A percentile compares a stretch with the other conserved stretches of the same genome.
Conservation (phyloP, 495 filamentous ascomycete genomes). For the Hypoxylon intermedium region DNA sequence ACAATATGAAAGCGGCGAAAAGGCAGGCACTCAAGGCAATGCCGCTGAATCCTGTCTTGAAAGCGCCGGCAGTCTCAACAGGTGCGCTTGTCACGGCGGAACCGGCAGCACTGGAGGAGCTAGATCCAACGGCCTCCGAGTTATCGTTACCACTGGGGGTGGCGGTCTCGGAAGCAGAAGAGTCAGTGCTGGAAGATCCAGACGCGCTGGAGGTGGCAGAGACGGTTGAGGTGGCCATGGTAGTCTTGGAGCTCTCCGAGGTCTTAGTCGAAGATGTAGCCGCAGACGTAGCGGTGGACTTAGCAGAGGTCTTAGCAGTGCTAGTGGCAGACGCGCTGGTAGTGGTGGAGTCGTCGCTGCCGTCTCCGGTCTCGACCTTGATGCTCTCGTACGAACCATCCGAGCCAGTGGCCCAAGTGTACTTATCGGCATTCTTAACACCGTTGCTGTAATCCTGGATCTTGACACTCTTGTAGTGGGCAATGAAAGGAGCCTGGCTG, state of each 20-base stretch:
- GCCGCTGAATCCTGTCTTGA: conserved; percentile 40
- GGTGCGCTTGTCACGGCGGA: conserved; percentile 21
- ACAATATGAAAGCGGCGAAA: conserved; percentile 36
- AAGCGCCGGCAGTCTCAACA: conserved; percentile 17
- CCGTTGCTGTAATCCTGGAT: conserved; percentile 91
- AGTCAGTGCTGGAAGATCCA: conserved; percentile 15
- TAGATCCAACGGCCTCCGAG: conserved; percentile 7
- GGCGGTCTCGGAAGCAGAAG: conserved; percentile 26
- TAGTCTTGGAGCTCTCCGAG: conserved; percentile 36
- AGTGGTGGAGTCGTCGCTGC: conserved; percentile 66
- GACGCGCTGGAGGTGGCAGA: conserved; percentile 18
- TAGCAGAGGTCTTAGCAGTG: conserved; percentile 27
- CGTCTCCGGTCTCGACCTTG: conserved; percentile 69
- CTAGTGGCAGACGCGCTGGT: conserved; percentile 11
- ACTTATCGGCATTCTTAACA: conserved; percentile 68
- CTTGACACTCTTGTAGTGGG: conserved; percentile 80
- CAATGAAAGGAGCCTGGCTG: conserved; percentile 76
- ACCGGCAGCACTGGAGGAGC: conserved; percentile 17
- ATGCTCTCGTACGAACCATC: conserved; percentile 80
- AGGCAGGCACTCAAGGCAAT: conserved; percentile 36
- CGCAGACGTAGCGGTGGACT: conserved; percentile 35
- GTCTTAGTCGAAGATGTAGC: conserved; percentile 31
- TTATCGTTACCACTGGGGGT: conserved; percentile 20
- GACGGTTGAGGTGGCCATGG: conserved; percentile 33
- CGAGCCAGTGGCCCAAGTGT: conserved; percentile 74